Base-by-base conservation (phyloP, 148 eudicot species). In the Fagopyrum tataricum region DNA sequence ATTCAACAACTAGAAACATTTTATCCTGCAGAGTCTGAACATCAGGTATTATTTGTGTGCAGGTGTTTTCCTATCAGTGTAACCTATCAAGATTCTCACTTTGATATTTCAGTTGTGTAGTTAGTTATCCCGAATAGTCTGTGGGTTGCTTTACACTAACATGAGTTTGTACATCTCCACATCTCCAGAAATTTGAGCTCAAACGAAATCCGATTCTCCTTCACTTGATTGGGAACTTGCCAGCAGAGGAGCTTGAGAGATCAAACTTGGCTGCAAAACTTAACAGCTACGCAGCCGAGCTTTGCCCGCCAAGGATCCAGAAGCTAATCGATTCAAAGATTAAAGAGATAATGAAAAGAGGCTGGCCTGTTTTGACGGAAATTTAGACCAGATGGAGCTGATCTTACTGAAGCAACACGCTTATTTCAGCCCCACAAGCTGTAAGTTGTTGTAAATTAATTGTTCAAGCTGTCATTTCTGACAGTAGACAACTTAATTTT, bases 11-110 rank as follows among this genome's bases (percentile, higher is more conserved):
- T 95, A 24, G 89, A 81, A 70, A 67, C 80, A 56, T 95, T 91
- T 79, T 79, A 90, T 84, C 90, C 90, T 76, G 98, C 98, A 75
- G 98, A 95, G 80, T 81, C 96, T 74, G 98, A 95, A 58, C 98
- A 91, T 80, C 98, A 95, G 97, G 98, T 91, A 84, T 66, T 73
- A 18, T 39, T 56, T 13, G 15, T 13, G 15, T 51, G 21, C 56
- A 51, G 4, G 26, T 56, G 31, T 56, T 56, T 56, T 56, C 26
- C 12, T 56, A 23, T 58, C 14, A 24, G 24, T 11, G 6, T 26
- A 59, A 59, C 12, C 11, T 55, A 23, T 23, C 44, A 37, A 64
- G n/a, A 37, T 64, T 64, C 37, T 31, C 37, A 31, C 37, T 31
- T 31, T 31, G 37, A 31, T 31, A 31, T 31, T 31, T 2, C 37